phyloP scores from a whole-genome alignment of 208 protist genomes.

The Herpetomonas samuelpessoai region DNA sequence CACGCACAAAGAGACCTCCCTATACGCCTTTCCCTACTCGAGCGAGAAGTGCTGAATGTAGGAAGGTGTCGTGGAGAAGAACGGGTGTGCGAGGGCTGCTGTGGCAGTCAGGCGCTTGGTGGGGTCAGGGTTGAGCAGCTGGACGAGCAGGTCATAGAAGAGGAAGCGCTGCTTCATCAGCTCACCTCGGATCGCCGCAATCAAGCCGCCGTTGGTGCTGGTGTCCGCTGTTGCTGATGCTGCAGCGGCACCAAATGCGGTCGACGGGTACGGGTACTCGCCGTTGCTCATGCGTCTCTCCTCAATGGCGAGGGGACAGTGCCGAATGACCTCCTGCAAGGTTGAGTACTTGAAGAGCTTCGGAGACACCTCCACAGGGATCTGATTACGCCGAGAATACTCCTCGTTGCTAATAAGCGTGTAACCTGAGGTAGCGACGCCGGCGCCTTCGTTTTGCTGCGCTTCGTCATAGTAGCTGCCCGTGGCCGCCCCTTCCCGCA shows the following conservation, averaged over 20 bases:
- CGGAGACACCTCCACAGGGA: conserved; percentile 29
- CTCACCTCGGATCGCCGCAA: conserved; percentile 32
- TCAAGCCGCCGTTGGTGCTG: conserved; percentile 5
- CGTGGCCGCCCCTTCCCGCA: conserved; percentile 42
- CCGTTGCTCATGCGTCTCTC: conserved; percentile 63
- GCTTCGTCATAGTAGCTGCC: conserved; percentile 43
- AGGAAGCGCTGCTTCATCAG: conserved; percentile 75
- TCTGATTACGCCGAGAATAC: conserved; percentile 16
- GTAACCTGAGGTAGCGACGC: neutral
- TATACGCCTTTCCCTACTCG: conserved; percentile 10
- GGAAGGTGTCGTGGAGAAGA: conserved; percentile 52
- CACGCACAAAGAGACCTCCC: neutral
- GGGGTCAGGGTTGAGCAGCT: conserved; percentile 61
- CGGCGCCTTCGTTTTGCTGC: neutral
- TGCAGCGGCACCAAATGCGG: conserved; percentile 10
- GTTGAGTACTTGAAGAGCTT: conserved; percentile 66
- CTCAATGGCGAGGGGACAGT: conserved; percentile 56
- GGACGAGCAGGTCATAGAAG: conserved; percentile 64
- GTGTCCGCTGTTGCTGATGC: conserved; percentile 16
- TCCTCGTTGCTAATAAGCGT: conserved; percentile 25
- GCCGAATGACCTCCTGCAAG: conserved; percentile 63
- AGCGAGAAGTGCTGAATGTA: conserved; percentile 44
- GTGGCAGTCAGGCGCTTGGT: conserved; percentile 43
- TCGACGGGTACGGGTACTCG: conserved; percentile 28
- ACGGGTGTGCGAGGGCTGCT: conserved; percentile 60